Evolutionary conservation across 306 rosid species (phyloP), one percentile per base, ranked within the genome.

Genomic region (Echinosophora koreensis): DNA sequence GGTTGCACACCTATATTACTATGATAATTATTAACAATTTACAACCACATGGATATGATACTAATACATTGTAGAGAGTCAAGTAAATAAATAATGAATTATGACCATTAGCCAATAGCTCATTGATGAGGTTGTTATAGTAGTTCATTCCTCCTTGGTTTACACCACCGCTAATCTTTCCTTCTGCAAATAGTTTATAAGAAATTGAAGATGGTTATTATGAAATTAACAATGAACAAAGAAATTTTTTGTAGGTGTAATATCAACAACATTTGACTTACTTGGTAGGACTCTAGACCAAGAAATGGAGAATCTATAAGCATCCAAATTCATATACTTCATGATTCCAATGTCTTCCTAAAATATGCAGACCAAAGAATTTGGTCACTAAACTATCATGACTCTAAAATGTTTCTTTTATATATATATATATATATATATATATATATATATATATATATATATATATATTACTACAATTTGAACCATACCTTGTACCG

Each of bases 131-230:
- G 35, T 86, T 81, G 76, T 89, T 86, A 57, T 89, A 89, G 64
- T 89, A 89, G 8, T 83, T 35, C 30, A 89, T 44, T 77, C 91
- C 91, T 76, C 77, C 82, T 30, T 16, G 71, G 80, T 83, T 91
- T 34, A 89, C 87, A 18, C 91, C 97, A 8, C 85, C 92, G 50
- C 80, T 83, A 2, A 87, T 68, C 73, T 79, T 91, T 65, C 91
- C 90, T 74, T 84, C 97, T 89, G 74, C 66, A 66, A 30, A 44
- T 37, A 56, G 66, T 55, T 46, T 14, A 63, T 71, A 71, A 32
- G 28, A 75, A 77, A 30, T 70, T 15, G 41, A 64, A 13, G 55
- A 10, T 10, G n/a, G 34, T 57, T 58, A 65, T 57, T 32, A 0
- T 0, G 60, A 38, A 44, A 22, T 22, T 22, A 22, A 44, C 57